These are phyloP conservation scores for Phlebiopsis flavidoalba DNA, from an alignment of 768 basidiomycete species.

Conservation along the genomic window DNA sequence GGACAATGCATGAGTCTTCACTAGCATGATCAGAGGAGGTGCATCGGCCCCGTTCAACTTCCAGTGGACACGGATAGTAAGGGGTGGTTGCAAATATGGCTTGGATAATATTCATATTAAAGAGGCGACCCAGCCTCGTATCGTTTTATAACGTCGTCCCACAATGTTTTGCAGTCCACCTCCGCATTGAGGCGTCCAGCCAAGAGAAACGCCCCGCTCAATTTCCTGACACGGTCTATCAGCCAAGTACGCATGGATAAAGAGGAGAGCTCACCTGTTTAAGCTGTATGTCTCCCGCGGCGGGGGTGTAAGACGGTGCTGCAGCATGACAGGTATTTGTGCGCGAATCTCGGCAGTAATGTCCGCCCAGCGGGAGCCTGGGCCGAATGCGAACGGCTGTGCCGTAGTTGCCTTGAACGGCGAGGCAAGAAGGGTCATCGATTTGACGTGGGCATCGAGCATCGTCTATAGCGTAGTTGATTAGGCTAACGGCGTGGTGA, in stretches of 20 bases:
- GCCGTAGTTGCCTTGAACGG: conserved; percentile 68
- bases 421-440: conserved; percentile 78
- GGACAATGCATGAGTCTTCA: too few species aligned
- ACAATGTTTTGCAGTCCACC: conserved; percentile 68
- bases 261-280: conserved; percentile 55
- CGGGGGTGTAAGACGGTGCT: conserved; percentile 84
- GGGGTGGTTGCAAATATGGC: neutral
- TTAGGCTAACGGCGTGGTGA: neutral
- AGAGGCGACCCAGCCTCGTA: conserved; percentile 26
- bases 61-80: too few species aligned
- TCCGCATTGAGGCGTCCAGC: conserved; percentile 69
- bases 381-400: conserved; percentile 80
- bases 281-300: conserved; percentile 93
- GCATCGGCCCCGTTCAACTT: too few species aligned
- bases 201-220: conserved; percentile 78
- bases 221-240: conserved; percentile 45
- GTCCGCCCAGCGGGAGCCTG: conserved; percentile 53
- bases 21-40: too few species aligned
- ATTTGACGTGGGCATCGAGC: conserved; percentile 80
- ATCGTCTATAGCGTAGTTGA: conserved; percentile 47
- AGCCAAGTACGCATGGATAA: neutral
- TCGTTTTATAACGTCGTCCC: conserved; percentile 58
- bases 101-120: neutral
- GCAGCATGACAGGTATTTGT: conserved; percentile 87
- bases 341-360: conserved; percentile 76